phyloP scores from a whole-genome alignment of 176 grass and related monocot genomes.

The Dactylis glomerata region DNA sequence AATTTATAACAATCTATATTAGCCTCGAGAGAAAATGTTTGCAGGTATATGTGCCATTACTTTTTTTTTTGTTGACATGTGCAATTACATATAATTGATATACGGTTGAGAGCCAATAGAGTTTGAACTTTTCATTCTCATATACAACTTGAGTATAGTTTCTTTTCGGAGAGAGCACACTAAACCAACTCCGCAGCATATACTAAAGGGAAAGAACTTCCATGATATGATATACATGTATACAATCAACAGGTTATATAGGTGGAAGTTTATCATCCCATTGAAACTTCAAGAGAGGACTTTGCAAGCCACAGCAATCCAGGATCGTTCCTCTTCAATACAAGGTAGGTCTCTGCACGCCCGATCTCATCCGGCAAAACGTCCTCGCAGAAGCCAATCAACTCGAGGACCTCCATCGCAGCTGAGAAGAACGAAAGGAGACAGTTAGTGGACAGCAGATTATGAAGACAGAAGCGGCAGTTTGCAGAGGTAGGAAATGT shows the following conservation, averaged over 20 bases:
- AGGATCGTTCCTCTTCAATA: conserved; percentile 92
- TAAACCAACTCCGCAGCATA: not conserved
- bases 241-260: not conserved
- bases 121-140: not conserved
- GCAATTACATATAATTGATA: not conserved
- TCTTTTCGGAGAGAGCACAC: not conserved
- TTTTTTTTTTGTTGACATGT: no score
- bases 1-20: not conserved
- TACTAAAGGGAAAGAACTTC: not conserved
- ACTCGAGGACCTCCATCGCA: conserved; percentile 84
- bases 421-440: conserved; percentile 28
- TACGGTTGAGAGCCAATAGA: not conserved
- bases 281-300: conserved; percentile 76
- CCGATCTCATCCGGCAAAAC: conserved; percentile 64
- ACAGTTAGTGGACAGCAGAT: not conserved
- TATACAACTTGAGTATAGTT: not conserved
- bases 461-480: not conserved
- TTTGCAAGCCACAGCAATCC: conserved; percentile 90
- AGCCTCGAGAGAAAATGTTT: not conserved
- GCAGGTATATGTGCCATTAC: not conserved
- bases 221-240: conserved; percentile 11
- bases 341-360: conserved; percentile 58
- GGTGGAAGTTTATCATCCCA: conserved; percentile 37
- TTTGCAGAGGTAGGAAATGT: not conserved
- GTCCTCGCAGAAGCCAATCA: conserved; percentile 88